Evolutionary conservation across 805 yeast species (phyloP), one percentile per base, ranked within the genome.

Genomic region (Saturnispora sanitii): DNA sequence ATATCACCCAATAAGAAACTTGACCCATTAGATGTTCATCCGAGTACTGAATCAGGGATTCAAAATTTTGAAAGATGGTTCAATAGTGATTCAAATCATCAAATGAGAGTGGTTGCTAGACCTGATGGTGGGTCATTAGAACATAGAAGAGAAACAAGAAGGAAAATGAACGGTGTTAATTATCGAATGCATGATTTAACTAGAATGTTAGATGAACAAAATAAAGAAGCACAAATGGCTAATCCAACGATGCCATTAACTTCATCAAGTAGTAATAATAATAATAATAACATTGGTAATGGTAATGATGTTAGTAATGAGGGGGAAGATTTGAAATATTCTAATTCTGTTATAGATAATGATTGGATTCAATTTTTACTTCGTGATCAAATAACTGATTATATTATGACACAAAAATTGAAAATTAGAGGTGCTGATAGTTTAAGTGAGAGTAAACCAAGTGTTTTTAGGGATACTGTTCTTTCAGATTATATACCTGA

Each of bases 41-140:
- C 65, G 4, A 55, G 65, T 2, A 68, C 71, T 18, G 64, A 64
- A 40, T 57, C 47, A 22, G 83, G 81, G 3, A 65, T 74, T 31
- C 61, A 62, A 28, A 64, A 65, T 23, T 73, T 79, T 47, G 62
- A 73, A 43, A 61, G 62, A n/a, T 80, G 85, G 85, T 67, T 72
- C 31, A 64, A 66, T 30, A 65, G 73, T 16, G 66, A 64, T 2
- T 56, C 62, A 11, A 67, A 72, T 3, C 64, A 62, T 19, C 64
- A 72, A 37, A 66, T 71, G 18, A 56, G 77, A 33, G 58, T 55
- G 27, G 46, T 49, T 4, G 57, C 64, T 7, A 54, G 65, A 35
- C 67, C 67, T 6, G 53, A 49, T 38, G 29, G 40, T 11, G 53
- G 52, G 6, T 53, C 54, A 28, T 38, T 61, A 3, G 41, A 49